Percentiles rank a stretch among this genome's conserved stretches.
Conservation (phyloP, 257 asterid species). For the Petunia axillaris region DNA sequence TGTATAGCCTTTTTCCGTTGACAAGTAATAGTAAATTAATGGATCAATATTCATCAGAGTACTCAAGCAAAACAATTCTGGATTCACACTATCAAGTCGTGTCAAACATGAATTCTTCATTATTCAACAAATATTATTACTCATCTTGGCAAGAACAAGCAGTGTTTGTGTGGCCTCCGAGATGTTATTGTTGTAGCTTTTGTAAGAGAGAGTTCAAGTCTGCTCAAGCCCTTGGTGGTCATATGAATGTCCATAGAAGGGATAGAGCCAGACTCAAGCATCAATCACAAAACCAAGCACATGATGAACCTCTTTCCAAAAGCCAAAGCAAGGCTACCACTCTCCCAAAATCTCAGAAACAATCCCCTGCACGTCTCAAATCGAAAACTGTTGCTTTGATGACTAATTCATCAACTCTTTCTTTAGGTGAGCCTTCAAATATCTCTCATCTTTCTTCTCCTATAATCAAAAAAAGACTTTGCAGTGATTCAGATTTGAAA, state of each 20-base stretch:
- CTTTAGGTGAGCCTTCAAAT: too few species aligned
- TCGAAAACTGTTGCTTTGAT: neutral
- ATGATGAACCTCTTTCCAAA: slow-evolving; percentile 26
- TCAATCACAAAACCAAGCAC: slow-evolving; percentile 24
- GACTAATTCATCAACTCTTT: too few species aligned
- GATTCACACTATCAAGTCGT: too few species aligned
- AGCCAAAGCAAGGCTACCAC: neutral
- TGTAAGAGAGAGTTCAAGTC: neutral
- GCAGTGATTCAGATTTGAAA: neutral
- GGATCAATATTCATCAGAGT: neutral
- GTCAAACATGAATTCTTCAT: too few species aligned
- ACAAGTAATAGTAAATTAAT: neutral
- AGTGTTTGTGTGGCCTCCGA: neutral
- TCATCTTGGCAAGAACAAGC: too few species aligned
- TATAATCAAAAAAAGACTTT: neutral
- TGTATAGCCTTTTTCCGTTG: neutral
- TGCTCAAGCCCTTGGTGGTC: slow-evolving; percentile 20
- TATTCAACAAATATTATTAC: too few species aligned
- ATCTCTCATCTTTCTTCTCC: neutral
- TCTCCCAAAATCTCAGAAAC: neutral
- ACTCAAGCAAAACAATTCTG: neutral
- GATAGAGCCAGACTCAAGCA: neutral
- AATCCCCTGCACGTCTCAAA: neutral
- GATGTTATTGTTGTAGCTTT: neutral
- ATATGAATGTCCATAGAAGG: slow-evolving; percentile 13